phyloP scores from a whole-genome alignment of 257 asterid species.

The Capsicum rhomboideum region DNA sequence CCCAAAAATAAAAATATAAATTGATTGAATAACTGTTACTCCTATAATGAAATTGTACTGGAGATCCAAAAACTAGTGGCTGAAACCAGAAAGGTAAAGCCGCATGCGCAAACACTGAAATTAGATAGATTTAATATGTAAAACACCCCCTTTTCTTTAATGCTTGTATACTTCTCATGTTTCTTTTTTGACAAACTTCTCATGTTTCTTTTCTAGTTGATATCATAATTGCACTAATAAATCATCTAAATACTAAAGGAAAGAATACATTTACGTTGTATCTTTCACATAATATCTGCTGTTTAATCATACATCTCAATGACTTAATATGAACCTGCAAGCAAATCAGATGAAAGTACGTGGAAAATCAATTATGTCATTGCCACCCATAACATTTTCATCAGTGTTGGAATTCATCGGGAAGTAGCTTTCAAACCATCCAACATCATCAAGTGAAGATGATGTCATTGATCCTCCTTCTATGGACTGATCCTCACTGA shows the following conservation, averaged over 20 bases:
- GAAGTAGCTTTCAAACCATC: slow-evolving; percentile 3
- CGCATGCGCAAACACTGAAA: too few relatives aligned
- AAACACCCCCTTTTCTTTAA: neutral
- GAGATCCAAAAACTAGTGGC: too few relatives aligned
- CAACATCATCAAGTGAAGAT: slow-evolving; percentile 9
- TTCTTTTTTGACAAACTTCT: neutral
- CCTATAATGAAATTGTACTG: too few relatives aligned
- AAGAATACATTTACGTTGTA: neutral
- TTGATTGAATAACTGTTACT: too few relatives aligned
- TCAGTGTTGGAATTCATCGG: slow-evolving; percentile 10
- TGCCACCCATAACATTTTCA: slow-evolving; percentile 3
- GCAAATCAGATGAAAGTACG: neutral
- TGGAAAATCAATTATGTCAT: neutral
- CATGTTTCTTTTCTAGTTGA: neutral
- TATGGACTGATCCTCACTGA: neutral
- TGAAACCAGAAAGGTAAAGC: neutral
- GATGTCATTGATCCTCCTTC: slow-evolving; percentile 23
- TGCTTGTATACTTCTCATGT: neutral
- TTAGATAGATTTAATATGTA: neutral
- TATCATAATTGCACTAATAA: neutral
- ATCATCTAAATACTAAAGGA: neutral
- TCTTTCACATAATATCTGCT: neutral
- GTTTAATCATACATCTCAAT: neutral
- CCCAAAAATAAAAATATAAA: too few relatives aligned
- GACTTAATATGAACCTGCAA: neutral